A percentile compares a stretch with the other conserved stretches of the same genome.
Evolutionary conservation across 306 rosid genomes (phyloP).

Genomic region (Psophocarpus tetragonolobus): DNA sequence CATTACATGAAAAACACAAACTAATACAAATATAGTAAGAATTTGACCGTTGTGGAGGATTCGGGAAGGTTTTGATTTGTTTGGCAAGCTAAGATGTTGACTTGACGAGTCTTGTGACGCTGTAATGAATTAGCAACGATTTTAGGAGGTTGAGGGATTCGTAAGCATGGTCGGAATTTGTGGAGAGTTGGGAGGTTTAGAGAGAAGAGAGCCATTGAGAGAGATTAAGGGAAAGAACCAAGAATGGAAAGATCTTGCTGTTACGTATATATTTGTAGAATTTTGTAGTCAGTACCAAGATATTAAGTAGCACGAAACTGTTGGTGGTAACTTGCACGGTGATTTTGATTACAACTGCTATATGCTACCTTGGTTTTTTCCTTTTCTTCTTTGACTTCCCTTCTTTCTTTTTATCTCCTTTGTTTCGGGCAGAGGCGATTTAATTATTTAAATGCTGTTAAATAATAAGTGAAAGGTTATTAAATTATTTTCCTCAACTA

Average conservation of each 20-base stretch:
- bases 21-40: background rate
- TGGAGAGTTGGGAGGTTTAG: conserved; percentile 50
- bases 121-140: conserved; percentile 15
- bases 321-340: conserved; percentile 1
- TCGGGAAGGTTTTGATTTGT: conserved; percentile 49
- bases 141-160: conserved; percentile 34
- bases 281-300: background rate
- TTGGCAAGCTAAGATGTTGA: conserved; percentile 54
- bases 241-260: background rate
- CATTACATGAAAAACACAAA: no score
- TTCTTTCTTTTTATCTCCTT: background rate
- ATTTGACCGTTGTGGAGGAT: conserved; percentile 46
- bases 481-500: background rate
- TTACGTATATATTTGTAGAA: no score
- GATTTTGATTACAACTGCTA: conserved; percentile 18
- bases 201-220: conserved; percentile 60
- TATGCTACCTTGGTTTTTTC: no score
- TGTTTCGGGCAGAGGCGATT: no score
- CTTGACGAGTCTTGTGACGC: conserved; percentile 35
- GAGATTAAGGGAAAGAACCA: background rate
- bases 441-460: background rate
- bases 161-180: conserved; percentile 47
- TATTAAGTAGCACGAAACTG: background rate
- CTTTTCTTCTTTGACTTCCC: background rate
- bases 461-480: background rate